Evolutionary conservation across 2,329 filamentous ascomycete species (phyloP), one percentile per base, ranked within the genome.

Genomic region (Salinomyces thailandicus): DNA sequence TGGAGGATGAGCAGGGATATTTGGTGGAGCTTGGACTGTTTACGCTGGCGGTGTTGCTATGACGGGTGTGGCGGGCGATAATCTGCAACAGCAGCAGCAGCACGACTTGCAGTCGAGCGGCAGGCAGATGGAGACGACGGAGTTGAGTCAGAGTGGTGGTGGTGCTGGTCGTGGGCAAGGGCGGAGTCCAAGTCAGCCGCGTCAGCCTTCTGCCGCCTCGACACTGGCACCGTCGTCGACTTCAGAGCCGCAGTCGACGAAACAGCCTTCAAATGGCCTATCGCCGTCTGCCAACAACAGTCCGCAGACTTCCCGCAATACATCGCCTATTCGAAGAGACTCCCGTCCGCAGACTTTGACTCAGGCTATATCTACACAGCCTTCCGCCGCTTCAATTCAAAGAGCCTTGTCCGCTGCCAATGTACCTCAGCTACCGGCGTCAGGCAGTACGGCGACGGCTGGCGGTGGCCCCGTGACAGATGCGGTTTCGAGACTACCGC

Each of bases 391-490:
- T 16, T 67, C 78, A 14, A 67, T 78, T 39, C 73, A 81, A 58
- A 74, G 78, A 55, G 73, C 77, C 41, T 66, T 89, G 33, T 81
- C 82, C 12, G 72, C 81, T 24, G 66, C 77, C 22, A 77, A 68
- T 46, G 80, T 77, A 33, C 80, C 84, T 5, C 71, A 74, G 35
- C 65, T 89, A 22, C 73, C 74, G 30, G 22, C 22, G 4, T 26
- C 22, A 26, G 22, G 22, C 22, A n/a, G 22, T 26, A 26, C 9
- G 9, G n/a, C 22, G n/a, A n/a, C 22, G 9, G 9, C 22, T 26
- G 22, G 22, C n/a, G 61, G 68, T 33, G 71, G 46, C 20, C 59
- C 69, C 5, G 59, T 68, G 27, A 67, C 75, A 40, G 83, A 93
- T 45, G 61, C 73, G 5, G 66, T 67, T 17, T 62, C 73, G 49